Base-by-base conservation (phyloP, 1,284 basidiomycete genomes). In the Ceratobasidium sp. region DNA sequence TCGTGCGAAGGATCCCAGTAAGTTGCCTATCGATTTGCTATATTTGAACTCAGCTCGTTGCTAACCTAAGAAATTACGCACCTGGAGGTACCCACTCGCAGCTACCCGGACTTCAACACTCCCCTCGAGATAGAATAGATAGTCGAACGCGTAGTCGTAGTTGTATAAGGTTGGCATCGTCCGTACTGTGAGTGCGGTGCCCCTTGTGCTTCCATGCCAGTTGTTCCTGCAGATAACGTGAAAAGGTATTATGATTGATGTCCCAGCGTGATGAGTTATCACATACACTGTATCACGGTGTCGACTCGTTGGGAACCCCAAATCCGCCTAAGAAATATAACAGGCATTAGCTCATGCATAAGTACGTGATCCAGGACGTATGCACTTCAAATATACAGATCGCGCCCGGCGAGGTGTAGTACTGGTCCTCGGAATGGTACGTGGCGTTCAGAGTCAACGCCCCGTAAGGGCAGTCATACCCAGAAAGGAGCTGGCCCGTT, bases 1-100 rank as follows among this genome's bases (percentile, higher is more conserved):
- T 75, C 76, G 44, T 81, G 79, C 15, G 76, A 76, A 11, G 69
- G 72, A 53, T 80, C 75, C 79, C 80, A 83, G 33, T 73, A 66
- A 9, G 74, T 72, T 9, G 66, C 60, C 66, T 66, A 19, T 50
- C 6, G 5, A 8, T n/a, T 75, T 48, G 27, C 82, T 82, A 79
- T 90, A 41, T 41, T 5, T 87, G 11, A 83, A 78, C 1, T 83
- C 77, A 65, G 87, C 86, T 86, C 88, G 90, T 79, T n/a, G 24
- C 27, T 15, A 24, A 36, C 19, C 36, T 4, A 11, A 8, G 3
- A 17, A 17, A 33, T 7, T 84, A 41, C 11, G 36, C 88, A 75
- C 87, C 89, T 82, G 90, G 64, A 91, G 83, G 79, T 91, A 91
- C 4, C 90, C 90, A 7, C 89, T 90, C 0, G 90, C 90, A 15